Base-by-base conservation (phyloP, 169 alveolate species). In the Plasmodium blacklocki region DNA sequence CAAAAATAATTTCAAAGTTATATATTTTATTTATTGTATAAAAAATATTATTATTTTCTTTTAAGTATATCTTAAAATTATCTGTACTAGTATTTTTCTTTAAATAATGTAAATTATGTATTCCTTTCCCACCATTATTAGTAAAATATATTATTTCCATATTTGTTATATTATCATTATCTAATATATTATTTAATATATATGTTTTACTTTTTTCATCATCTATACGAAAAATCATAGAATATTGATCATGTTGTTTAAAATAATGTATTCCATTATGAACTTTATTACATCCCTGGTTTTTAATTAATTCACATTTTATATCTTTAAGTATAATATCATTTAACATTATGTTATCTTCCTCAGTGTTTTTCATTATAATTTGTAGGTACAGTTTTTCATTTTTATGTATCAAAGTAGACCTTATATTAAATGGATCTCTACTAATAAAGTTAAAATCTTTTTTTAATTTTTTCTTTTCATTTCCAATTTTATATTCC, bases 1-100 rank as follows among this genome's bases (percentile, higher is more conserved):
- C 89, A 78, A 78, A 78, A 23, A 78, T 70, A 78, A 78, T 78
- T 78, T 78, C 89, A 23, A 78, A 78, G 50, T 64, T 78, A 70
- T 78, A 78, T 45, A 78, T 50, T 52, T 78, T 78, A 64, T 66
- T 78, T 63, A 78, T 49, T 66, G 29, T 21, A 70, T 78, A 66
- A 78, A 64, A 78, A 23, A 56, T 19, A 66, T 78, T 18, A 12
- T 78, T 68, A 47, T 59, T 19, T 29, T 78, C 21, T 18, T 50
- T 45, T n/a, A 78, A 71, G 71, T 78, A 78, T 63, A 78, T 78
- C 47, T 76, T 73, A 45, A 78, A 6, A 52, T 78, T 64, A 64
- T 78, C 89, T 59, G 80, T 66, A 50, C 64, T 66, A 9, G 67
- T 64, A 56, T 59, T 50, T 66, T 78, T 78, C 39, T 78, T 78